A percentile compares a stretch with the other conserved stretches of the same genome.
Evolutionary conservation across 2,329 filamentous ascomycete species (phyloP).

Genomic region (Ophiostoma triangulosporum): DNA sequence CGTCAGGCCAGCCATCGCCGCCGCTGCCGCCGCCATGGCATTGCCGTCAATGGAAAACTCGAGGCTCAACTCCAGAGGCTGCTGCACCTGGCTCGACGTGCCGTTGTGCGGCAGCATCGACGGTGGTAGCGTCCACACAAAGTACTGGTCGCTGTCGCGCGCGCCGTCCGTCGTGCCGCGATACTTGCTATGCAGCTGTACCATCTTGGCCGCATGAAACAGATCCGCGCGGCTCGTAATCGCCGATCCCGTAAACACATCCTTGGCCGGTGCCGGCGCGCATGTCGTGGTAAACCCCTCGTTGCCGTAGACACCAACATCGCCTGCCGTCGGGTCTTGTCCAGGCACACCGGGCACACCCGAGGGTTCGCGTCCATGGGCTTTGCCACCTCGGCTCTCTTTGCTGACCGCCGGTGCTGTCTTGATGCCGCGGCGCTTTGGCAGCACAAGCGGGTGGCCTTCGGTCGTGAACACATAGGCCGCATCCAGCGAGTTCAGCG

Average conservation of each 20-base stretch:
- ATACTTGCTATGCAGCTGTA: slow-evolving; percentile 49
- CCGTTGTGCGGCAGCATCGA: slow-evolving; percentile 63
- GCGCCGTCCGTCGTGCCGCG: no score
- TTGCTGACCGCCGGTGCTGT: not conserved
- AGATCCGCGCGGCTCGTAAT: slow-evolving; percentile 69
- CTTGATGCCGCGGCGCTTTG: slow-evolving; percentile 21
- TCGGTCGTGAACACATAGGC: slow-evolving; percentile 93
- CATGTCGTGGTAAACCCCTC: slow-evolving; percentile 47
- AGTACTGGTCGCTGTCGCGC: slow-evolving; percentile 61
- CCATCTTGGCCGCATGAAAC: slow-evolving; percentile 79
- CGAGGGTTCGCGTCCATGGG: not conserved
- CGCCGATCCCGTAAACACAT: slow-evolving; percentile 62
- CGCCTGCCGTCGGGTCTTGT: slow-evolving; percentile 16
- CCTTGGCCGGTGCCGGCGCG: slow-evolving; percentile 42
- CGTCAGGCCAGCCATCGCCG: slow-evolving; percentile 29
- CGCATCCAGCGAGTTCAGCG: slow-evolving; percentile 73
- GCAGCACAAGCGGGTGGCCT: slow-evolving; percentile 83
- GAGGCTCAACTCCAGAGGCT: slow-evolving; percentile 55
- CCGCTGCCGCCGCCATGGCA: slow-evolving; percentile 15
- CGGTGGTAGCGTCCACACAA: slow-evolving; percentile 81
- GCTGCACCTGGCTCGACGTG: slow-evolving; percentile 58
- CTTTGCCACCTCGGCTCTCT: not conserved
- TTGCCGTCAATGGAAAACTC: slow-evolving; percentile 37
- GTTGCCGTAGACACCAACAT: slow-evolving; percentile 23
- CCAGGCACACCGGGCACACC: not conserved